Evolutionary conservation across 2,329 filamentous ascomycete genomes (phyloP), one percentile per base, ranked within the genome.

Genomic region (Penicillium polonicum): DNA sequence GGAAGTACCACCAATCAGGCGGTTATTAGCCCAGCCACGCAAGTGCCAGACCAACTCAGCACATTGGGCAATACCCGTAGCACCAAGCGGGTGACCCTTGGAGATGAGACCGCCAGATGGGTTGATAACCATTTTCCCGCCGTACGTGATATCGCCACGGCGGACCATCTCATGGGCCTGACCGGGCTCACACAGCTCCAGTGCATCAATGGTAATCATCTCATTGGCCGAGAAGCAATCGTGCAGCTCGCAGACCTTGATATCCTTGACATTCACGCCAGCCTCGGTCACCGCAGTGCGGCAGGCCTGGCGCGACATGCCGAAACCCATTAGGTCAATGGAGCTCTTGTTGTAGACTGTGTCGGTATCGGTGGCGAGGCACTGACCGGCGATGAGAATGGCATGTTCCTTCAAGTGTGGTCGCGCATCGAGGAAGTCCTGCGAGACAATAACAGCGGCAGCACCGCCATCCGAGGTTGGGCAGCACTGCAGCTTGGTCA

Each of bases 401-500:
- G 94, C 93, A 68, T 92, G 90, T 55, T 84, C 81, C 71, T 87
- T 88, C 58, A 97, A 85, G 68, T 96, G 87, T 1, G 92, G 92
- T 23, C 91, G 85, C 9, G 88, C 88, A 69, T 93, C 89, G 54
- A 97, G 85, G 83, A 97, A 97, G 48, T 83, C 84, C 76, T 96
- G 88, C 0, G 91, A 96, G 54, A 96, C 92, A 51, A 99, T 80
- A 33, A 97, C 88, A 15, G 90, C 91, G 0, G 94, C 92, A 0
- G 92, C 93, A 46, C 88, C 90, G 48, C 93, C 93, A 75, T 97
- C 94, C 0, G 91, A 96, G 1, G 93, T 97, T 1, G 94, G 93
- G 78, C 93, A 97, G 83, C 93, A 97, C 79, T 97, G 94, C n/a
- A 97, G 87, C 78, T 97, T 97, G 58, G 94, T 97, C 55, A 97